A percentile compares a stretch with the other conserved stretches of the same genome.
These are phyloP conservation scores for Pseudonitzschia pungens DNA, from an alignment of 108 stramenopile species.

Conservation along the genomic window DNA sequence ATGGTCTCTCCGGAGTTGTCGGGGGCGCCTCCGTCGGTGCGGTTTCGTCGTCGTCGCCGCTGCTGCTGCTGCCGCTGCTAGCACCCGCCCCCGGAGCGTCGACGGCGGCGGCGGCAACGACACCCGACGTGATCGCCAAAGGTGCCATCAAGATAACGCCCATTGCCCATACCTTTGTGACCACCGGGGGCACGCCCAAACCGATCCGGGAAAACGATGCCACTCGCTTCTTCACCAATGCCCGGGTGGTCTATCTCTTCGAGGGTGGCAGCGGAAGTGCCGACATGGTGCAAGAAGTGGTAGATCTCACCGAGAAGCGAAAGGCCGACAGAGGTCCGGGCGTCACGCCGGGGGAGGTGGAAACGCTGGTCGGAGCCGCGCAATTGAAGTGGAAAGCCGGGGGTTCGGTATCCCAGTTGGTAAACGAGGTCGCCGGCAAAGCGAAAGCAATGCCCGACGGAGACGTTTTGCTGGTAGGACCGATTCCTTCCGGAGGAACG, in stretches of 20 bases:
- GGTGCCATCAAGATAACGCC: conserved; percentile 26
- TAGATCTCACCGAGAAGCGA: conserved; percentile 25
- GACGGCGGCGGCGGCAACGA: neutral
- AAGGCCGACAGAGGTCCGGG: conserved; percentile 30
- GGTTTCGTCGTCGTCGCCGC: neutral
- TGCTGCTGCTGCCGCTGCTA: neutral
- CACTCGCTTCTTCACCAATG: conserved; percentile 35
- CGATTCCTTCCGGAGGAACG: conserved; percentile 21
- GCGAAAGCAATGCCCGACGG: conserved; percentile 18
- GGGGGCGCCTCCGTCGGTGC: neutral
- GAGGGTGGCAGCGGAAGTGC: conserved; percentile 4
- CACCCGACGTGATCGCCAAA: neutral
- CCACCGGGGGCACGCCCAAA: conserved; percentile 9
- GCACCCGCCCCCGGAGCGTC: neutral
- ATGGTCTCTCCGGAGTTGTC: neutral
- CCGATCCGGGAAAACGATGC: conserved; percentile 38
- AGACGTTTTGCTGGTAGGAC: conserved; percentile 29
- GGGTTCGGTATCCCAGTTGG: neutral
- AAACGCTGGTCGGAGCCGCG: neutral
- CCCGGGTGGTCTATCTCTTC: conserved; percentile 26
- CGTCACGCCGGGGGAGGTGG: conserved; percentile 26
- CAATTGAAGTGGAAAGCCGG: neutral
- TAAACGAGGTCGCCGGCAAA: conserved; percentile 1
- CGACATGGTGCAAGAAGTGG: conserved; percentile 7
- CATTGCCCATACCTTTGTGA: conserved; percentile 34